Base-by-base conservation (phyloP, 148 eudicot species). In the Agrostemma githago region DNA sequence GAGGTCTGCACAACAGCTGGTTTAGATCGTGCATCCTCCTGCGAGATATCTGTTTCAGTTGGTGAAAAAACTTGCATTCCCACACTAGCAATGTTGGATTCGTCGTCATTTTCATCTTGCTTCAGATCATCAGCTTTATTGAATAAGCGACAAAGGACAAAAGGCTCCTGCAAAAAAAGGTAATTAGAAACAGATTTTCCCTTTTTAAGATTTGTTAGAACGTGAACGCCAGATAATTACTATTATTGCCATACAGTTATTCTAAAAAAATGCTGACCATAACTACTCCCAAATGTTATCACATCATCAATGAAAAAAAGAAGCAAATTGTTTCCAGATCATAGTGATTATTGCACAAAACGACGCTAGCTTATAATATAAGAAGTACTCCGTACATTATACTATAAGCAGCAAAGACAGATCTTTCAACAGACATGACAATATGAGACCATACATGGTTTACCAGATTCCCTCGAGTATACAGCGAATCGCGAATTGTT, bases 61-160 rank as follows among this genome's bases (percentile, higher is more conserved):
- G 88, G 86, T 77, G 95, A 82, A 5, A 72, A 46, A 57, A 71
- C 74, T 58, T 56, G 70, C 6, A 85, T 80, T 76, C 86, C 92
- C 39, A 66, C 78, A 71, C 84, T 90, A 61, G 84, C 88, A 59
- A 64, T 39, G 79, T 83, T 84, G 64, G 81, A 87, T 71, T 70
- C 79, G 53, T 87, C 96, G 62, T 81, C 71, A 62, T 71, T 78
- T 19, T 90, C 96, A 69, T 86, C 90, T 65, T 61, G 86, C 72
- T 74, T 91, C 62, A 81, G 37, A 16, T 84, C 81, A 41, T 86
- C 98, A 14, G 81, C 71, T 78, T 96, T 96, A 82, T 86, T 89
- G 43, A 96, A 90, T 67, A 96, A 79, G 56, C 97, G 97, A 72
- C 94, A 89, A 3, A 96, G 86, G 67, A 92, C 90, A 84, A 76